phyloP scores from a whole-genome alignment of 148 eudicot genomes.

The Dysphania ambrosioides region DNA sequence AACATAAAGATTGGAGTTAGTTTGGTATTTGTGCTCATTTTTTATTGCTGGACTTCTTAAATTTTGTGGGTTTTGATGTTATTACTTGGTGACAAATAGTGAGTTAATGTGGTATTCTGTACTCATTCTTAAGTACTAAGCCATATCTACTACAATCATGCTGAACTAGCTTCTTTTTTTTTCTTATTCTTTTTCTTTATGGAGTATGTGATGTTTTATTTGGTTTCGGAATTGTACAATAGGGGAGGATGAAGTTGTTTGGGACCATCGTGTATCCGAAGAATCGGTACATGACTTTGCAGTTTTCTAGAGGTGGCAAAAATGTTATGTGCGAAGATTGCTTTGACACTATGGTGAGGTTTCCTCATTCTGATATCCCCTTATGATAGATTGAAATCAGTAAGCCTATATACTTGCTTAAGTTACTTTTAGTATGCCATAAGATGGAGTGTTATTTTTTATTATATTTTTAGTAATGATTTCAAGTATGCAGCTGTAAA shows the following conservation, averaged over 20 bases:
- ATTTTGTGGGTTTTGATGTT: no score
- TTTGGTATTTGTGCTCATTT: no score
- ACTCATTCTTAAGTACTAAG: no score
- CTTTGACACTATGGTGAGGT: slow-evolving; percentile 76
- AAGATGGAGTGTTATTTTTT: no score
- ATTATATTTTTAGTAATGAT: neutral
- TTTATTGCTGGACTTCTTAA: no score
- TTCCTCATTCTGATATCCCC: neutral
- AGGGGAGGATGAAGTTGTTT: slow-evolving; percentile 90
- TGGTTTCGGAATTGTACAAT: neutral
- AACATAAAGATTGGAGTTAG: no score
- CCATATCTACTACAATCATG: no score
- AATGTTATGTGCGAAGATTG: slow-evolving; percentile 84
- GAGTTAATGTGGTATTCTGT: no score
- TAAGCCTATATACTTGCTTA: neutral
- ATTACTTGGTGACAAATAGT: no score
- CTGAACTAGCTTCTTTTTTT: neutral
- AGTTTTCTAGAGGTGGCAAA: slow-evolving; percentile 91
- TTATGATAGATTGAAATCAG: neutral
- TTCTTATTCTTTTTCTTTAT: neutral
- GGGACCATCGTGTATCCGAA: slow-evolving; percentile 88
- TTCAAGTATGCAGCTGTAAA: neutral
- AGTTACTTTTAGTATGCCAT: neutral
- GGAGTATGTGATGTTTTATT: neutral
- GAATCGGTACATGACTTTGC: slow-evolving; percentile 81